phyloP scores from a whole-genome alignment of 139 green algal species.

The Volvox africanus region DNA sequence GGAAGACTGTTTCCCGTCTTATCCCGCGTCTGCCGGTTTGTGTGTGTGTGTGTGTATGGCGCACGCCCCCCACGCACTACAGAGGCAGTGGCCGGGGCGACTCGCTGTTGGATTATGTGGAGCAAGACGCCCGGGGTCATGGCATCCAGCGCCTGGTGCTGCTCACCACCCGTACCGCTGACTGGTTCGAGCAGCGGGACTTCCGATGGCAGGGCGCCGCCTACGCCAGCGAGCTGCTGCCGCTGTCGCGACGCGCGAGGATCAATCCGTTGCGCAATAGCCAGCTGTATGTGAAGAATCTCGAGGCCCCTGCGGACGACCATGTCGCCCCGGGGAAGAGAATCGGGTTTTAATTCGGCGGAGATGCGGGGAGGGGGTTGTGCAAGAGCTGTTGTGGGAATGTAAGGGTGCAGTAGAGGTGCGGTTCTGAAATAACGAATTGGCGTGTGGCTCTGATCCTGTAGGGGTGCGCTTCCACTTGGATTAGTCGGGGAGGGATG shows the following conservation, averaged over 20 bases:
- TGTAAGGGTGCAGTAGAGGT: too few relatives aligned
- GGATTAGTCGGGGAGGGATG: too few relatives aligned
- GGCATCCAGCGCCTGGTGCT: conserved; percentile 84
- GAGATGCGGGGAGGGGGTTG: too few relatives aligned
- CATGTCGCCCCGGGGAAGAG: conserved; percentile 73
- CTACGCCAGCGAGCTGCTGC: conserved; percentile 64
- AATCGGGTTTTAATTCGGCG: conserved; percentile 84
- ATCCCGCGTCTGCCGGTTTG: too few relatives aligned
- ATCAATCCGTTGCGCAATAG: conserved; percentile 85
- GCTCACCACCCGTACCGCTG: conserved; percentile 86
- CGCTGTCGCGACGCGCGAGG: conserved; percentile 47
- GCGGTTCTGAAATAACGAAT: too few relatives aligned
- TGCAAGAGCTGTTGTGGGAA: too few relatives aligned
- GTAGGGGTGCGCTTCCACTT: too few relatives aligned
- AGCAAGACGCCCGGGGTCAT: conserved; percentile 68
- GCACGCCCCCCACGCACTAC: conserved; percentile 20
- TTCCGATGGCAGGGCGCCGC: conserved; percentile 65
- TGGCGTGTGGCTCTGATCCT: too few relatives aligned
- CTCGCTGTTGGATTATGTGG: conserved; percentile 81
- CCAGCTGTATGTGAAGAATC: conserved; percentile 87
- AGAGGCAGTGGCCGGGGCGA: conserved; percentile 90
- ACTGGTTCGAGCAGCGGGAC: conserved; percentile 89
- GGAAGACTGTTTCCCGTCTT: too few relatives aligned
- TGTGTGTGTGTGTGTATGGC: too few relatives aligned
- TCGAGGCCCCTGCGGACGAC: conserved; percentile 61